Evolutionary conservation across 495 filamentous ascomycete genomes (phyloP).

Genomic region (Aspergillus nanangensis): DNA sequence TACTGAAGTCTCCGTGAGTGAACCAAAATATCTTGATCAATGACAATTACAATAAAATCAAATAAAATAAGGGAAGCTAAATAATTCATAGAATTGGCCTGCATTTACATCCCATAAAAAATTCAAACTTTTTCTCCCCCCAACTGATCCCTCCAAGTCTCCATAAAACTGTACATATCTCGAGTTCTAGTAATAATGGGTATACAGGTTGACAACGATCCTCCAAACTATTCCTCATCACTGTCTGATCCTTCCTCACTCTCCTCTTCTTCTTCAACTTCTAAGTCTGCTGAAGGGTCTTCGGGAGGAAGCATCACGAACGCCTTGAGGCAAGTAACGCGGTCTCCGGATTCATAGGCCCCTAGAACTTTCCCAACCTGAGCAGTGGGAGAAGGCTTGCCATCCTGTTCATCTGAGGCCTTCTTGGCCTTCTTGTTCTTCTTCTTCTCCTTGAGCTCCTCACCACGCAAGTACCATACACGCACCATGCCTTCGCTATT

Average conservation of each 20-base stretch:
- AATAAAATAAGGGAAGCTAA: too few relatives aligned
- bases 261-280: conserved; percentile 37
- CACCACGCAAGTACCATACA: conserved; percentile 58
- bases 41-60: too few relatives aligned
- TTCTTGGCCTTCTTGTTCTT: conserved; percentile 16
- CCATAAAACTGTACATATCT: too few relatives aligned
- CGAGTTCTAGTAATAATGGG: too few relatives aligned
- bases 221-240: conserved; percentile 27
- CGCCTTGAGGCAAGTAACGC: conserved; percentile 83
- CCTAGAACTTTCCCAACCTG: conserved; percentile 71
- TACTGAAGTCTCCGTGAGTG: too few relatives aligned
- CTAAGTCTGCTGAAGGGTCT: conserved; percentile 27
- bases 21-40: too few relatives aligned
- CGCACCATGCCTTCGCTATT: conserved; percentile 80
- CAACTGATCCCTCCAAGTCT: too few relatives aligned
- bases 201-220: neutral
- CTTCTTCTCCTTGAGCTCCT: conserved; percentile 23
- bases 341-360: conserved; percentile 76
- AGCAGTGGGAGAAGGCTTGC: conserved; percentile 17
- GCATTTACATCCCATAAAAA: too few relatives aligned
- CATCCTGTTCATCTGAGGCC: conserved; percentile 32
- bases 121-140: too few relatives aligned
- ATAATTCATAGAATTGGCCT: too few relatives aligned
- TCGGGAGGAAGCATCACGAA: conserved; percentile 68
- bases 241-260: conserved; percentile 35